A percentile compares a stretch with the other conserved stretches of the same genome.
phyloP scores from a whole-genome alignment of 2,329 filamentous ascomycete species.

The Claviceps spartinae region DNA sequence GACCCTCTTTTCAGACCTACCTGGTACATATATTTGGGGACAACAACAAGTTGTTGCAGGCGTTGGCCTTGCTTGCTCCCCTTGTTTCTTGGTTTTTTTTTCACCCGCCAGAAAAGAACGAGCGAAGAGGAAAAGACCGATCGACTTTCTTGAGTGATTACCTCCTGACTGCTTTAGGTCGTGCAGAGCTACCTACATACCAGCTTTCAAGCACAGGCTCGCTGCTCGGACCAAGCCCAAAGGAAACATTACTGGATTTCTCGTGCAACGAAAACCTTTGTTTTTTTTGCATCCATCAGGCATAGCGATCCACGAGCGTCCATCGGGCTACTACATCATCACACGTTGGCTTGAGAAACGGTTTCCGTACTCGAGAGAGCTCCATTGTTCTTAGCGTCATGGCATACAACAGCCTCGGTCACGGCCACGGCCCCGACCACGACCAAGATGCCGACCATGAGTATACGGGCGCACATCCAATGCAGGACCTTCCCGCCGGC shows the following conservation, averaged over 20 bases:
- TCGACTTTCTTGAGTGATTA: background rate
- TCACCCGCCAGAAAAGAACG: background rate
- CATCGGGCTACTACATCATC: background rate
- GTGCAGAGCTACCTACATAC: background rate
- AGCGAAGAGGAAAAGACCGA: background rate
- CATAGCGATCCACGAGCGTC: background rate
- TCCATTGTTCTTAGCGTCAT: constrained; percentile 17
- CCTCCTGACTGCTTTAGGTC: background rate
- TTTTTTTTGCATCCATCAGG: background rate
- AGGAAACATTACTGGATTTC: background rate
- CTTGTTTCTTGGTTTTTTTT: background rate
- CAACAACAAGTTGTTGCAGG: background rate
- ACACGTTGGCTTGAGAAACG: background rate
- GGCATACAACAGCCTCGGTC: constrained; percentile 51
- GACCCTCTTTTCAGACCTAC: constrained; percentile 7
- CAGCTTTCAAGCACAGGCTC: background rate
- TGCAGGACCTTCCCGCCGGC: constrained; percentile 52
- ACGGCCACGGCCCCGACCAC: constrained; percentile 33
- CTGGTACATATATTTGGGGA: background rate
- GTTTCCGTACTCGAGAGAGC: constrained; percentile 10
- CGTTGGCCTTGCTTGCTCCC: background rate
- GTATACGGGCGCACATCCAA: constrained; percentile 45
- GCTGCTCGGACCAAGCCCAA: background rate
- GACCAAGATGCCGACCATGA: constrained; percentile 34
- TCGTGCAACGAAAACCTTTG: background rate